Percentiles rank a stretch among this genome's conserved stretches.
These are phyloP conservation scores for Trametes punicea DNA, from an alignment of 768 basidiomycete genomes.

Conservation along the genomic window DNA sequence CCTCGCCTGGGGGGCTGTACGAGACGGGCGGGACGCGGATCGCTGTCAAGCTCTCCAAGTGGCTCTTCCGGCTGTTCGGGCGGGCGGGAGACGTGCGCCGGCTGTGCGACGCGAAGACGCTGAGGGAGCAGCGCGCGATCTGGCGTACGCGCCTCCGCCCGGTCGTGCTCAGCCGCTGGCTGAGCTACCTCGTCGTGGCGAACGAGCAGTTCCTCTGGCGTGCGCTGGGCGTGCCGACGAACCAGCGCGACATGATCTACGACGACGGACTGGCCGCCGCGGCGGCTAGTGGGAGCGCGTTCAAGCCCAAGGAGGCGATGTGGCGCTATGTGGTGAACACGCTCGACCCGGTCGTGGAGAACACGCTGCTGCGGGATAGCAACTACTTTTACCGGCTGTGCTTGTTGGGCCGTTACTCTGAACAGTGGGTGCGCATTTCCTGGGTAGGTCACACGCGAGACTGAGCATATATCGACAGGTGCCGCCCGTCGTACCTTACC, in stretches of 20 bases:
- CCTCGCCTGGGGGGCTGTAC: slow-evolving; percentile 25
- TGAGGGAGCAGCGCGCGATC: slow-evolving; percentile 56
- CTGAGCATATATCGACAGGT: background rate
- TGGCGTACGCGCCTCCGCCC: slow-evolving; percentile 61
- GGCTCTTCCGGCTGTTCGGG: slow-evolving; percentile 59
- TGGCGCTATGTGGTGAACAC: slow-evolving; percentile 31
- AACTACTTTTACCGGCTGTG: slow-evolving; percentile 22
- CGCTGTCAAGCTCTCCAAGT: slow-evolving; percentile 59
- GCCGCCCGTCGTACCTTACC: slow-evolving; percentile 15
- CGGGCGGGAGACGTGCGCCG: slow-evolving; percentile 51
- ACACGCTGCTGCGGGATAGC: slow-evolving; percentile 18
- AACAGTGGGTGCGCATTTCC: slow-evolving; percentile 5
- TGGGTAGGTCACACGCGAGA: background rate
- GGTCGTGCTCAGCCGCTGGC: slow-evolving; percentile 50
- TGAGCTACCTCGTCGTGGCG: slow-evolving; percentile 46
- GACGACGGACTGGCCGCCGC: slow-evolving; percentile 33
- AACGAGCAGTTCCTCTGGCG: slow-evolving; percentile 70
- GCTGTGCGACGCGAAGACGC: slow-evolving; percentile 52
- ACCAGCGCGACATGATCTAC: slow-evolving; percentile 39
- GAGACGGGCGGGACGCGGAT: slow-evolving; percentile 59
- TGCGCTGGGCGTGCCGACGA: slow-evolving; percentile 71
- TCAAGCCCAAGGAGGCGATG: slow-evolving; percentile 28
- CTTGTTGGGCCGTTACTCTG: slow-evolving; percentile 12
- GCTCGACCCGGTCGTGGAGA: slow-evolving; percentile 29
- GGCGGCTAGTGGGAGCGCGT: slow-evolving; percentile 37